Evolutionary conservation across 2,329 filamentous ascomycete genomes (phyloP).

Genomic region (Aspergillus ruber): DNA sequence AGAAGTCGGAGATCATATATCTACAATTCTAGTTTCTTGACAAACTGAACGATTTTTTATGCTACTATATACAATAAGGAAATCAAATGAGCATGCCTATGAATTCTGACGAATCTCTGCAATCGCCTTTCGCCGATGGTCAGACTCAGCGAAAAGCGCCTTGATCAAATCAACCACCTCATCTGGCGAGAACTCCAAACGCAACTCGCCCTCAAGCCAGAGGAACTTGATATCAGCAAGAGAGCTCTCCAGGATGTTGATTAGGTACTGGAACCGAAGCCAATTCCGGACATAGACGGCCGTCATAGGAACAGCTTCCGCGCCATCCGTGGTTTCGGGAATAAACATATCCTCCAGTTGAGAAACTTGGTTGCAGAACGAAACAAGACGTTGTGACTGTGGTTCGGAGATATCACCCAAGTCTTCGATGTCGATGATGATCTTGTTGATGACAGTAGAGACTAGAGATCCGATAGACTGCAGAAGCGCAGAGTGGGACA

Average conservation of each 20-base stretch:
- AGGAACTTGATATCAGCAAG: slow-evolving; percentile 60
- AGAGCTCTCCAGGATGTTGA: slow-evolving; percentile 57
- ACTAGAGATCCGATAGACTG: slow-evolving; percentile 57
- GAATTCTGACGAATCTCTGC: slow-evolving; percentile 45
- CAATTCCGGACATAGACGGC: slow-evolving; percentile 58
- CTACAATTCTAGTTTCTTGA: too few relatives aligned
- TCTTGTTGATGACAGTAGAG: slow-evolving; percentile 51
- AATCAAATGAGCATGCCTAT: not conserved
- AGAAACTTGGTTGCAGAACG: slow-evolving; percentile 51
- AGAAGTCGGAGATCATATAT: slow-evolving; percentile 28
- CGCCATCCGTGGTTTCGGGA: slow-evolving; percentile 32
- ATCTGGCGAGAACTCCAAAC: slow-evolving; percentile 54
- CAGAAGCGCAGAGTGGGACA: slow-evolving; percentile 55
- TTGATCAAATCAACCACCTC: slow-evolving; percentile 59
- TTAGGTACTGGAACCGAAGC: slow-evolving; percentile 60
- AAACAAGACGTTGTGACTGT: slow-evolving; percentile 54
- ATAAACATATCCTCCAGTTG: slow-evolving; percentile 53
- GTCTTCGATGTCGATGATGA: slow-evolving; percentile 58
- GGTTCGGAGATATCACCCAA: slow-evolving; percentile 58
- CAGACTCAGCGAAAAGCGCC: slow-evolving; percentile 59
- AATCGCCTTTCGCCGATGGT: slow-evolving; percentile 53
- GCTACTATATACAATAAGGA: not conserved
- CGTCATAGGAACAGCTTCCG: slow-evolving; percentile 45
- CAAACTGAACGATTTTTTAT: not conserved
- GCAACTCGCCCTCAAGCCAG: slow-evolving; percentile 59